These are phyloP conservation scores for Syncephalis plumigaleata DNA, from an alignment of 371 early-diverging fungal genomes.

Conservation along the genomic window DNA sequence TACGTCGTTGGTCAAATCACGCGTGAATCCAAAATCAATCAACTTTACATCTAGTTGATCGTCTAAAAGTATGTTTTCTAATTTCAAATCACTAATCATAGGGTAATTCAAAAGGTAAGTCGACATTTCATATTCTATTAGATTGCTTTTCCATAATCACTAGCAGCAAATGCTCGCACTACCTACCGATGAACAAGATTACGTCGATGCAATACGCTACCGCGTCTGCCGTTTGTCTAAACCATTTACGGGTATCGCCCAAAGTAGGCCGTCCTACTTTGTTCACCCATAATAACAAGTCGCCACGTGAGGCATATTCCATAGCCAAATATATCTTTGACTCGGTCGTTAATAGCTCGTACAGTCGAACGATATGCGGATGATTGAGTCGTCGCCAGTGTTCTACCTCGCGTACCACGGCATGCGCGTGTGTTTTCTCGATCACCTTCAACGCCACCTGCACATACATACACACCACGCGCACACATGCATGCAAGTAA, in stretches of 20 bases:
- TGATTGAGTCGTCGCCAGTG: conserved; percentile 68
- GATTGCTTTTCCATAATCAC: neutral
- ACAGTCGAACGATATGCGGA: conserved; percentile 46
- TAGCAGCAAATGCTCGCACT: neutral
- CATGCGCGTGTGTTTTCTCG: conserved; percentile 41
- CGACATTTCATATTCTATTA: too few relatives aligned
- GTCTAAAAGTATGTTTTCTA: neutral
- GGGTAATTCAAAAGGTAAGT: too few relatives aligned
- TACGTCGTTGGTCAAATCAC: conserved; percentile 25
- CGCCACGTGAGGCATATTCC: conserved; percentile 44
- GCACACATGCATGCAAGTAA: too few relatives aligned
- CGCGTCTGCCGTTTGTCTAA: conserved; percentile 56
- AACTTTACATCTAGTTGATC: conserved; percentile 29
- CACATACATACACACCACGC: neutral
- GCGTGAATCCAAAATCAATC: conserved; percentile 53
- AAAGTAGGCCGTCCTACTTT: conserved; percentile 12
- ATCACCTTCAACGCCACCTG: conserved; percentile 77
- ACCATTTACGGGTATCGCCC: conserved; percentile 33
- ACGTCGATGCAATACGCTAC: conserved; percentile 52
- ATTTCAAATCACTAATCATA: conserved; percentile 5
- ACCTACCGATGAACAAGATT: conserved; percentile 59
- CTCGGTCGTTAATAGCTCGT: conserved; percentile 50
- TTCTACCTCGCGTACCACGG: conserved; percentile 66
- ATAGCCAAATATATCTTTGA: conserved; percentile 37
- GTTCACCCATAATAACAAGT: conserved; percentile 42